Percentiles rank a stretch among this genome's conserved stretches.
These are phyloP conservation scores for Trametes maxima DNA, from an alignment of 768 basidiomycete genomes.

Conservation along the genomic window DNA sequence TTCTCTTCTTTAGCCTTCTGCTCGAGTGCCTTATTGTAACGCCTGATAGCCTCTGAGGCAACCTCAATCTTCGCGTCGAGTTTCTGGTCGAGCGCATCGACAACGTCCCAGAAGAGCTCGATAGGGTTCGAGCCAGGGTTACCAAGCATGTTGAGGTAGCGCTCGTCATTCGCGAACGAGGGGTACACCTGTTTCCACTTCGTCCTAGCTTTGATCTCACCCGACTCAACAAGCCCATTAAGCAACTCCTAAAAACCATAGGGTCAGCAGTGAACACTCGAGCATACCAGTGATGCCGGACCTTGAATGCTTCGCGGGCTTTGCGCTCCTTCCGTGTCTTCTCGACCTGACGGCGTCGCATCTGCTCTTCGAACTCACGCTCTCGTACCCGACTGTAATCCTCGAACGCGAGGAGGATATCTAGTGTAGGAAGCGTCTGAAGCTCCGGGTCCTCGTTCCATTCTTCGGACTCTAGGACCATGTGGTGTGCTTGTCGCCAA, in stretches of 20 bases:
- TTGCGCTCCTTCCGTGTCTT: constrained; percentile 85
- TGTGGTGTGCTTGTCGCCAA: constrained; percentile 83
- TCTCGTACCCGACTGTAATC: constrained; percentile 91
- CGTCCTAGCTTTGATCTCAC: constrained; percentile 74
- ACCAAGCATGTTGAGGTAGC: constrained; percentile 89
- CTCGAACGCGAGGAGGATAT: constrained; percentile 92
- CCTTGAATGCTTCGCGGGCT: constrained; percentile 90
- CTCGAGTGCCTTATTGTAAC: constrained; percentile 43
- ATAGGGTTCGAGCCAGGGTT: constrained; percentile 93
- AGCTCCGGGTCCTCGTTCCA: constrained; percentile 81
- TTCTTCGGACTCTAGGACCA: constrained; percentile 74
- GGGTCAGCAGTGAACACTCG: not conserved
- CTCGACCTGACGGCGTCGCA: constrained; percentile 77
- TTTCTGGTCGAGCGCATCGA: constrained; percentile 85
- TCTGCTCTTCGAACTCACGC: constrained; percentile 88
- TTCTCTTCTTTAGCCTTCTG: constrained; percentile 32
- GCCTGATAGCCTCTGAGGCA: constrained; percentile 62
- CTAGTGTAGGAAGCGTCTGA: constrained; percentile 82
- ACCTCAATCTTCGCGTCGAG: constrained; percentile 77
- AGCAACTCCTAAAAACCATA: constrained; percentile 60
- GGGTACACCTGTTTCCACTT: constrained; percentile 94
- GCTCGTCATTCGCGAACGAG: constrained; percentile 68
- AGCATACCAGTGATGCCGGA: constrained; percentile 32
- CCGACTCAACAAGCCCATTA: constrained; percentile 61
- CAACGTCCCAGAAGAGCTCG: constrained; percentile 94